phyloP scores from a whole-genome alignment of 1,284 basidiomycete species.

The Chalciporus sp. region DNA sequence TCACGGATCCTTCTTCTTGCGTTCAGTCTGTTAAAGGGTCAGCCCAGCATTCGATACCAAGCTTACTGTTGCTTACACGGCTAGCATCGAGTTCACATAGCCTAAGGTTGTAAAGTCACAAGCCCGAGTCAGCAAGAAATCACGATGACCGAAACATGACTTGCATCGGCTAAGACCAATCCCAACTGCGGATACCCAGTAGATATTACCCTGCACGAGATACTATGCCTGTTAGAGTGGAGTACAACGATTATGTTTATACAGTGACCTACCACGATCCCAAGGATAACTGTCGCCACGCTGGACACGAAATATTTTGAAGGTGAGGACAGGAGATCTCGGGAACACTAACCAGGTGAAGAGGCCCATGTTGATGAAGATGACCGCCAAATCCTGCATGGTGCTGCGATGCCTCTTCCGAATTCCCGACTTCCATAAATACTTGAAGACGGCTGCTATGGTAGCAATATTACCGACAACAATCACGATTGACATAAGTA shows the following conservation, averaged over 20 bases:
- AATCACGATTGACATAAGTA: neutral
- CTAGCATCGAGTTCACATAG: no score
- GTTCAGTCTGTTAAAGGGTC: no score
- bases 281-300: neutral
- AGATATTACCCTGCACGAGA: neutral
- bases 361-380: conserved; percentile 10
- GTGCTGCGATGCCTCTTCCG: neutral
- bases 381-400: conserved; percentile 10
- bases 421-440: conserved; percentile 16
- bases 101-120: neutral
- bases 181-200: neutral
- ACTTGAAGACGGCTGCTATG: conserved; percentile 12
- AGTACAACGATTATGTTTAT: neutral
- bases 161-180: neutral
- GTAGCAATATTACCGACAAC: conserved; percentile 12
- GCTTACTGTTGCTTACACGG: neutral
- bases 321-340: no score
- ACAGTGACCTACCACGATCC: no score
- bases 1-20: no score
- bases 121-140: neutral
- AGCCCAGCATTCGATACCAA: neutral
- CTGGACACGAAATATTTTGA: neutral
- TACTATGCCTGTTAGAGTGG: neutral
- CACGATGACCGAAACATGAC: neutral
- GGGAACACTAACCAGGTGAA: neutral